Base-by-base conservation (phyloP, 202 grass and related monocot species). In the Carex sylvatica region DNA sequence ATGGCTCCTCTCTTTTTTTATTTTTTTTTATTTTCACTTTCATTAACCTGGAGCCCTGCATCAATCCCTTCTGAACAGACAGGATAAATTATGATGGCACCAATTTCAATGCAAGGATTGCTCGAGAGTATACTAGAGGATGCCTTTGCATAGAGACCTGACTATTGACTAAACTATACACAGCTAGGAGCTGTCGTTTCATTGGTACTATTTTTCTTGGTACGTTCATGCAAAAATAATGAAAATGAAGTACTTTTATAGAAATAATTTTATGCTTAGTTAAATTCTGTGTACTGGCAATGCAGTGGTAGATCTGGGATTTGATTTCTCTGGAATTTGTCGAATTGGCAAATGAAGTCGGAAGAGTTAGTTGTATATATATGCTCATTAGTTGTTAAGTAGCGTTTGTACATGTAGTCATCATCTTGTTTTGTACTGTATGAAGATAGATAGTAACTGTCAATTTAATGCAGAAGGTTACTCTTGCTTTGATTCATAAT, bases 81-180 rank as follows among this genome's bases (percentile, higher is more conserved):
- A 84, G 71, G 70, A 77, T 65, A 77, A 84, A 52, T 84, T 84
- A 53, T 84, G 70, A 84, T 65, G 56, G 35, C 19, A 66, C 22
- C 6, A 42, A 53, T 53, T 26, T 31, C 33, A 69, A 46, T 68
- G 30, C 20, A 18, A 55, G 7, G 31, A 82, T 53, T 82, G 54
- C 51, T 51, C 12, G n/a, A 23, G 73, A 51, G 33, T 19, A 58
- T 74, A 52, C 51, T 33, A 56, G 73, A 77, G 73, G 70, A 52
- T 73, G 73, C 16, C 52, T 35, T 77, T 36, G 28, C 52, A 36
- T 58, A 58, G 49, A 58, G 8, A 58, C 26, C 73, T 58, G 53
- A 58, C 52, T 55, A 11, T 77, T 58, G 51, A 77, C 73, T 10
- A 58, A 53, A 77, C 49, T 77, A 55, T 77, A 77, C 19, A 58